These are phyloP conservation scores for Sophora flavescens DNA, from an alignment of 306 rosid species.

Conservation along the genomic window DNA sequence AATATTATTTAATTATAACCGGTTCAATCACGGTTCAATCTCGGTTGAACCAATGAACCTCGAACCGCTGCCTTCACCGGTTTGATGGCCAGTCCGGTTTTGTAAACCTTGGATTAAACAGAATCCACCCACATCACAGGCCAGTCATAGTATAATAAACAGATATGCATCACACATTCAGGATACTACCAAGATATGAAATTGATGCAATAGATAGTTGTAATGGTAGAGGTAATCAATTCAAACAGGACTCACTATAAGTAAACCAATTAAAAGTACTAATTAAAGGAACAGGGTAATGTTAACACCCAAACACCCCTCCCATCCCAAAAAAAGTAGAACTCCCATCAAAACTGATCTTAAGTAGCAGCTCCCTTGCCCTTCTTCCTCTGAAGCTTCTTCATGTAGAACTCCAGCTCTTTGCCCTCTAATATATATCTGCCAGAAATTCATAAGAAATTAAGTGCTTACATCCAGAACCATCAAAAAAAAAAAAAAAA, in stretches of 20 bases:
- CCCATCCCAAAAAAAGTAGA: not conserved
- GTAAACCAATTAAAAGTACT: constrained; percentile 8
- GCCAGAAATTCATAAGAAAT: constrained; percentile 22
- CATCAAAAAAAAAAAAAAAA: too few relatives aligned
- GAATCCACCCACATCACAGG: not conserved
- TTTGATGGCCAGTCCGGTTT: too few relatives aligned
- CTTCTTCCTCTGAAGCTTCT: constrained; percentile 79
- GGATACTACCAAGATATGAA: not conserved
- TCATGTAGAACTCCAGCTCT: constrained; percentile 78
- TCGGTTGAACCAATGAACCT: too few relatives aligned
- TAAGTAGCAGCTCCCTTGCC: constrained; percentile 66
- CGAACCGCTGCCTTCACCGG: too few relatives aligned
- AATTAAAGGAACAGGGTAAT: not conserved
- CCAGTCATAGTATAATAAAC: not conserved
- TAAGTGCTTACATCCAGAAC: not conserved
- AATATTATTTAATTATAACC: too few relatives aligned
- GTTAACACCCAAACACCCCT: constrained; percentile 11
- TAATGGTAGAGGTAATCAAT: not conserved
- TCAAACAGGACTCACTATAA: constrained; percentile 21
- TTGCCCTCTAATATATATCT: constrained; percentile 79
- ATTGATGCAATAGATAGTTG: not conserved
- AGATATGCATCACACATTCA: not conserved
- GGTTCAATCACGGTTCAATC: too few relatives aligned
- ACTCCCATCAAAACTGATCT: constrained; percentile 41
- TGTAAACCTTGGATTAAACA: too few relatives aligned